These are phyloP conservation scores for Xylariaceae sp. DNA, from an alignment of 2,329 filamentous ascomycete genomes.

Conservation along the genomic window DNA sequence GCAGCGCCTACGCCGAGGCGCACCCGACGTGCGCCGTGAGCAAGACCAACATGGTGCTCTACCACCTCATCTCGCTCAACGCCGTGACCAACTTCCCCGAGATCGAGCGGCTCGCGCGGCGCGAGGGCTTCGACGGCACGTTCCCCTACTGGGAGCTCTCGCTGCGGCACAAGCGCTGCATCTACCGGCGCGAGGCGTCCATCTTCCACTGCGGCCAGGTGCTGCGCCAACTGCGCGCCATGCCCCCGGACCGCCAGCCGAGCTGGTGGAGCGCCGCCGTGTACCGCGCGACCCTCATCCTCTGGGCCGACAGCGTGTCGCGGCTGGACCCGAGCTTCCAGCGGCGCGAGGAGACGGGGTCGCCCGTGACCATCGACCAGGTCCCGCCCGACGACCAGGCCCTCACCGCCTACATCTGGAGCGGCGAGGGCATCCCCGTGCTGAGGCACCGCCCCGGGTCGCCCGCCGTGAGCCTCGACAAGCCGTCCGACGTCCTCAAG, in stretches of 20 bases:
- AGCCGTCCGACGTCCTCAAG: conserved; percentile 47
- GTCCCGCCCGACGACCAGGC: conserved; percentile 48
- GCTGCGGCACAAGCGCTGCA: conserved; percentile 66
- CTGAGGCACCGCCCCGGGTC: conserved; percentile 46
- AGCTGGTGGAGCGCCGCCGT: conserved; percentile 75
- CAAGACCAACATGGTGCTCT: conserved; percentile 71
- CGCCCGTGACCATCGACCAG: conserved; percentile 48
- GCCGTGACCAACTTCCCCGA: conserved; percentile 71
- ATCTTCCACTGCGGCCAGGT: conserved; percentile 74
- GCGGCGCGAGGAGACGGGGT: conserved; percentile 31
- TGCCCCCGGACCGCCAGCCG: conserved; percentile 66
- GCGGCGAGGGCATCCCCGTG: conserved; percentile 46
- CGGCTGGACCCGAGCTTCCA: conserved; percentile 54
- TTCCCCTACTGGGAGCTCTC: conserved; percentile 61
- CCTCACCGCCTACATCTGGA: conserved; percentile 49
- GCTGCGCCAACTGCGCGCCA: conserved; percentile 64
- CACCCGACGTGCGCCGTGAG: conserved; percentile 65
- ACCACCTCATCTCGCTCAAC: conserved; percentile 74
- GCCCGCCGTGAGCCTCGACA: conserved; percentile 46
- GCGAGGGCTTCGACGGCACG: conserved; percentile 63
- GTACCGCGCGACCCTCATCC: conserved; percentile 69
- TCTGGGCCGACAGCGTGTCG: conserved; percentile 67
- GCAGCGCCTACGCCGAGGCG: conserved; percentile 60
- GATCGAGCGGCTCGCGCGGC: conserved; percentile 70
- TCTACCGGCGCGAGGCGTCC: conserved; percentile 68